Percentiles rank a stretch among this genome's conserved stretches.
Evolutionary conservation across 106 monocot species (phyloP).

Genomic region (Vanilla planifolia): DNA sequence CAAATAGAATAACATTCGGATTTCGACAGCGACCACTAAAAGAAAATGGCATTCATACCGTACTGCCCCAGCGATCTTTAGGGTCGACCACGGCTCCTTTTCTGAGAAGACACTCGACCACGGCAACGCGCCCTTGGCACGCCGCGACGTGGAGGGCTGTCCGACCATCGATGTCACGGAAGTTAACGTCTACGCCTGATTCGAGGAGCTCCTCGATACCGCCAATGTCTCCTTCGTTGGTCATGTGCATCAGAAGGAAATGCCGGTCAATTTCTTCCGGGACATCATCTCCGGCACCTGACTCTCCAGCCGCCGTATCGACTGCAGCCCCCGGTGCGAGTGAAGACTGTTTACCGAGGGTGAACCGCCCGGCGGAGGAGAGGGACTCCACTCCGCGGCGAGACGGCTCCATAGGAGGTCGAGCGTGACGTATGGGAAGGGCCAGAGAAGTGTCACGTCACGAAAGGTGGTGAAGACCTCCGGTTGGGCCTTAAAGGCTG

Average conservation of each 20-base stretch:
- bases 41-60: conserved; percentile 22
- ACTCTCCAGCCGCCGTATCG: background rate
- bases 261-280: conserved; percentile 17
- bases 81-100: conserved; percentile 55
- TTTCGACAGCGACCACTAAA: no score
- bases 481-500: no score
- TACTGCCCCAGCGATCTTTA: conserved; percentile 85
- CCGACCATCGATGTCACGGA: conserved; percentile 64
- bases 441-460: no score
- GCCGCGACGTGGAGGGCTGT: conserved; percentile 91
- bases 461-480: no score
- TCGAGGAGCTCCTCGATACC: conserved; percentile 64
- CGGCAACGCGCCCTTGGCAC: conserved; percentile 59
- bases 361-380: conserved; percentile 39
- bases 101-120: conserved; percentile 50
- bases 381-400: background rate
- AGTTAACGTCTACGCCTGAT: conserved; percentile 59
- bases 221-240: conserved; percentile 66
- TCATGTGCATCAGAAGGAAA: conserved; percentile 64
- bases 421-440: no score
- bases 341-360: conserved; percentile 65
- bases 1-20: no score
- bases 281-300: background rate
- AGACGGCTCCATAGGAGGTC: background rate
- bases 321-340: conserved; percentile 29